Evolutionary conservation across 306 rosid species (phyloP).

Genomic region (Lathyrus aphaca): DNA sequence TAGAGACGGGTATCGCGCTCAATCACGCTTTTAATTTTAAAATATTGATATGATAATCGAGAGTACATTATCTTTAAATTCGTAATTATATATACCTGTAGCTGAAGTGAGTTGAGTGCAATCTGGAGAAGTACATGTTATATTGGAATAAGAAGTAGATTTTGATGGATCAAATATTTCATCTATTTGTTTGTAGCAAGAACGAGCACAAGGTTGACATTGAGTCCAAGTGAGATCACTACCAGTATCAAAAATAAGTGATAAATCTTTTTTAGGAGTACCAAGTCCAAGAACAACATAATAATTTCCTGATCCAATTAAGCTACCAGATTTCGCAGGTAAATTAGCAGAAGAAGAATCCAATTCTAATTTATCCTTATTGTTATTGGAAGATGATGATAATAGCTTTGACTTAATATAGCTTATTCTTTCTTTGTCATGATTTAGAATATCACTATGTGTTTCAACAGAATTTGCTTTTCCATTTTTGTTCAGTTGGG

Average conservation of each 20-base stretch:
- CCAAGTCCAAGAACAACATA: constrained; percentile 69
- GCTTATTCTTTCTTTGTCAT: constrained; percentile 50
- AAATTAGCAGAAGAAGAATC: constrained; percentile 27
- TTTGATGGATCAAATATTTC: constrained; percentile 50
- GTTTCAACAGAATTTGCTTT: constrained; percentile 14
- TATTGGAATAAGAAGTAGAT: constrained; percentile 51
- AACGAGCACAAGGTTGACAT: constrained; percentile 58
- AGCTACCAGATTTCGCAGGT: constrained; percentile 58
- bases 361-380: background rate
- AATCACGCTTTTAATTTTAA: no score
- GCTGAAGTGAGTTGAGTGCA: constrained; percentile 59
- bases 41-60: no score
- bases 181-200: constrained; percentile 64
- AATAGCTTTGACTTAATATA: constrained; percentile 43
- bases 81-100: constrained; percentile 46
- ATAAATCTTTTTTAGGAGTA: constrained; percentile 53
- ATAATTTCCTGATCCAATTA: constrained; percentile 61
- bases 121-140: constrained; percentile 47
- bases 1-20: no score
- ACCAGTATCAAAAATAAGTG: constrained; percentile 69
- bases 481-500: constrained; percentile 26
- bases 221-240: constrained; percentile 87
- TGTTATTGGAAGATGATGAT: background rate
- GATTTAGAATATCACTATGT: constrained; percentile 43
- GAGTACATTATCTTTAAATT: no score